phyloP scores from a whole-genome alignment of 1,139 yeast species.

The Taphrina wiesneri region DNA sequence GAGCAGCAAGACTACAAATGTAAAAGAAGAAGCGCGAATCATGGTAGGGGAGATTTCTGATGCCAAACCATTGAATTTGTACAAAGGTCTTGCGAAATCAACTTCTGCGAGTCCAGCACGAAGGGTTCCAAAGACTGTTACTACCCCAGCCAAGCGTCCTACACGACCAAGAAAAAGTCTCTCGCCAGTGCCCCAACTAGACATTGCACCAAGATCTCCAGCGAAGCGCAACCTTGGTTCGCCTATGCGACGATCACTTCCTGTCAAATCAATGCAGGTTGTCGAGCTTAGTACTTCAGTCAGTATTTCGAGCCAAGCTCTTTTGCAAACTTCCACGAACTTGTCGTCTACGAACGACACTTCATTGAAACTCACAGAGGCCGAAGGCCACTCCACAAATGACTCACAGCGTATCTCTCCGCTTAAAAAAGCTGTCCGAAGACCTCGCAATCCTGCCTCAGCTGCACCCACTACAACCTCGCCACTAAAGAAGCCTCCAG shows the following conservation, averaged over 20 bases:
- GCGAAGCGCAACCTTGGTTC: constrained; percentile 4
- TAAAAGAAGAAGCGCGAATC: background rate
- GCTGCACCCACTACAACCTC: background rate
- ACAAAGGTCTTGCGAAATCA: background rate
- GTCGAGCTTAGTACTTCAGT: background rate
- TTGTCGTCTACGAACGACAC: background rate
- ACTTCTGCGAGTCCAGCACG: constrained; percentile 1
- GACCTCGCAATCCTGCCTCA: background rate
- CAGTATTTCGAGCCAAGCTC: background rate
- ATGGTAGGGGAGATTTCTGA: background rate
- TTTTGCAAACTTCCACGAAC: background rate
- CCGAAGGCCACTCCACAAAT: background rate
- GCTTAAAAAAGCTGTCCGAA: background rate
- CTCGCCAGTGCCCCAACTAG: background rate
- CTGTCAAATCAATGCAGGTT: background rate
- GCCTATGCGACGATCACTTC: background rate
- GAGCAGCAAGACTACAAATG: background rate
- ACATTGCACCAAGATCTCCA: background rate
- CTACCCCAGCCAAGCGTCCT: constrained; percentile 1
- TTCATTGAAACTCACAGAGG: background rate
- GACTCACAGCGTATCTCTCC: background rate
- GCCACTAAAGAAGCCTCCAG: background rate
- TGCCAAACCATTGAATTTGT: background rate
- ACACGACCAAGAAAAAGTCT: background rate
- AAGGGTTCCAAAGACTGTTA: background rate